Conservation (phyloP, 371 early-diverging fungal species). For the Smittium culicis region DNA sequence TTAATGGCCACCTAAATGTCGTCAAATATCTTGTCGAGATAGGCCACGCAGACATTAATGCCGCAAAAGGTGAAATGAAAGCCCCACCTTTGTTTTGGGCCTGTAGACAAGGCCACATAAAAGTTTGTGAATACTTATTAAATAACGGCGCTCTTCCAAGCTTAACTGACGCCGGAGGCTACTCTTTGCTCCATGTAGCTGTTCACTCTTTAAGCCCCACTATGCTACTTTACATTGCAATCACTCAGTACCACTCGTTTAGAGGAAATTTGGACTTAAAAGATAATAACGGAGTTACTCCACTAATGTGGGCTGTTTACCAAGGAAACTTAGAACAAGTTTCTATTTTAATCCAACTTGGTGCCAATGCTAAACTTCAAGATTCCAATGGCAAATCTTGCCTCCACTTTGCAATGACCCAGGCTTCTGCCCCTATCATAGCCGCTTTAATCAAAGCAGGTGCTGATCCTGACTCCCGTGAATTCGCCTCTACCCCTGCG, state of each 20-base stretch:
- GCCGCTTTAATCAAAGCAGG: conserved; percentile 38
- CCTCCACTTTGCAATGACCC: conserved; percentile 61
- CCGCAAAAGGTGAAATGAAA: conserved; percentile 53
- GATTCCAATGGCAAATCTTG: conserved; percentile 68
- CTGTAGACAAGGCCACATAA: conserved; percentile 52
- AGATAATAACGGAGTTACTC: conserved; percentile 68
- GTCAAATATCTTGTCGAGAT: conserved; percentile 63
- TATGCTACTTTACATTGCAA: conserved; percentile 53
- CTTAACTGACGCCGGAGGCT: conserved; percentile 69
- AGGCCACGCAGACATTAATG: conserved; percentile 55
- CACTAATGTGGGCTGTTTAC: conserved; percentile 91
- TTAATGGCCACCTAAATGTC: conserved; percentile 59
- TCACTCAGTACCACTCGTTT: conserved; percentile 29
- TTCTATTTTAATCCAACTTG: conserved; percentile 48
- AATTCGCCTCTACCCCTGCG: conserved; percentile 13
- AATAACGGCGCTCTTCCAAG: conserved; percentile 62
- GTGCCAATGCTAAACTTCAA: conserved; percentile 46
- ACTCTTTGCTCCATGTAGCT: conserved; percentile 77
- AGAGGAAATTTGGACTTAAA: conserved; percentile 56
- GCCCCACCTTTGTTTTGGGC: conserved; percentile 91
- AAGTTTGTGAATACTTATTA: conserved; percentile 53
- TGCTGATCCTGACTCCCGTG: conserved; percentile 34
- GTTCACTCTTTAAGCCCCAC: conserved; percentile 73
- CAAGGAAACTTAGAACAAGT: conserved; percentile 59
- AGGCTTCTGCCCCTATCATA: conserved; percentile 33